Percentiles rank a stretch among this genome's conserved stretches.
phyloP scores from a whole-genome alignment of 306 rosid genomes.

The Malus fusca region DNA sequence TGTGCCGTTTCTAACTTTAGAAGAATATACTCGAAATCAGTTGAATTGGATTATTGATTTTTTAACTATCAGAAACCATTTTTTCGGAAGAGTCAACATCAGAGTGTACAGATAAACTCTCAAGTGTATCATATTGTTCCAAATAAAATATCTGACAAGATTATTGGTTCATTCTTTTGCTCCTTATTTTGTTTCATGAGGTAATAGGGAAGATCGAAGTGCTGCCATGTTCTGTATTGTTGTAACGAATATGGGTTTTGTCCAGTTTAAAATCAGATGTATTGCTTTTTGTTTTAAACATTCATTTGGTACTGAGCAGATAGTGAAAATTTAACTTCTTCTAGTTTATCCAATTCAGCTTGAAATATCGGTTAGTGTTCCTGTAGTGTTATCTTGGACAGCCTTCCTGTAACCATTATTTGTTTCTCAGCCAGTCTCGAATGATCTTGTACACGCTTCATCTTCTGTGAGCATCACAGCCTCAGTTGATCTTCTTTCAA shows the following conservation, averaged over 20 bases:
- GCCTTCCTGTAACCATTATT: not conserved
- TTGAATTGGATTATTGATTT: slow-evolving; percentile 19
- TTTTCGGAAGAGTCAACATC: slow-evolving; percentile 21
- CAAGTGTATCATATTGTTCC: slow-evolving; percentile 23
- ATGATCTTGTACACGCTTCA: too few species aligned
- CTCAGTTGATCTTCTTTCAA: too few species aligned
- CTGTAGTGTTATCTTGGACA: not conserved
- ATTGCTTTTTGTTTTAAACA: slow-evolving; percentile 19
- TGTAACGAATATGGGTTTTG: not conserved
- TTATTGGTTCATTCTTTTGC: slow-evolving; percentile 41
- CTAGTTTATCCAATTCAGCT: not conserved
- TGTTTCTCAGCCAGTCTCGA: too few species aligned
- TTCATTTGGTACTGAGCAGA: not conserved
- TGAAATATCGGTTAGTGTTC: not conserved
- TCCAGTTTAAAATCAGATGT: not conserved
- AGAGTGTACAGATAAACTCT: slow-evolving; percentile 29
- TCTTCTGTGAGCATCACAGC: too few species aligned
- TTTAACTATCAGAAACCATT: slow-evolving; percentile 5
- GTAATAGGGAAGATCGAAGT: too few species aligned
- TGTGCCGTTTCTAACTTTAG: slow-evolving; percentile 6
- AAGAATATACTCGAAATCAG: slow-evolving; percentile 24
- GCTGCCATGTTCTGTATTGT: not conserved
- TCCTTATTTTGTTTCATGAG: not conserved
- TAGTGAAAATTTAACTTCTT: not conserved
- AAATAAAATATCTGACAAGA: slow-evolving; percentile 19